phyloP scores from a whole-genome alignment of 139 green algal species.

The Bryopsis sp. region DNA sequence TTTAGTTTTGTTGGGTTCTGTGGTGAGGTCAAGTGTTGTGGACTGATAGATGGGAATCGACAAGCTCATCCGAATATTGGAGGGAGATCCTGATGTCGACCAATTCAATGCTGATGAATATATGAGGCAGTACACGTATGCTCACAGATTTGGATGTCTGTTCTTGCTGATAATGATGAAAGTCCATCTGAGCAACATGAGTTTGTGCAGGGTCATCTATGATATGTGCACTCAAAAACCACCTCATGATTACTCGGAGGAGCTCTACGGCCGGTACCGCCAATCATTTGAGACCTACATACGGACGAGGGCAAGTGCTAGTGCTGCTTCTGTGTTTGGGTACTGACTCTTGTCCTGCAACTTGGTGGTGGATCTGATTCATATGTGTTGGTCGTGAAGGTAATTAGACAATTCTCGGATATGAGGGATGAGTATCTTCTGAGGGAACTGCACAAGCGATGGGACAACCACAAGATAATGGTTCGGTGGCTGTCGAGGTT shows the following conservation, averaged over 20 bases:
- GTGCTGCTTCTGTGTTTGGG: background rate
- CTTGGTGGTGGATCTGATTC: too few relatives aligned
- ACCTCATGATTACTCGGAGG: constrained; percentile 92
- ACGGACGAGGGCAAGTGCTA: constrained; percentile 25
- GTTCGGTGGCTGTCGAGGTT: constrained; percentile 94
- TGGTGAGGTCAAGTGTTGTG: background rate
- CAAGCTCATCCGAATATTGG: constrained; percentile 89
- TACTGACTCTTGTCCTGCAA: background rate
- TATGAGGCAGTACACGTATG: constrained; percentile 94
- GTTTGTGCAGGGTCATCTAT: constrained; percentile 78
- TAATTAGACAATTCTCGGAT: constrained; percentile 71
- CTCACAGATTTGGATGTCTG: background rate
- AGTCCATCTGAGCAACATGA: constrained; percentile 22
- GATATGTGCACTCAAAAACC: constrained; percentile 99
- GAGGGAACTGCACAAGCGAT: constrained; percentile 77
- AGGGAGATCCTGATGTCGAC: constrained; percentile 57
- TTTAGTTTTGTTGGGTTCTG: background rate
- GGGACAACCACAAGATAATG: constrained; percentile 99
- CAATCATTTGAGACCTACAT: constrained; percentile 94
- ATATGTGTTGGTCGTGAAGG: constrained; percentile 30
- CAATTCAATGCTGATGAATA: constrained; percentile 93
- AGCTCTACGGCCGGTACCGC: constrained; percentile 89
- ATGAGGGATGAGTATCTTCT: constrained; percentile 86
- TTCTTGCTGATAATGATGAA: constrained; percentile 6
- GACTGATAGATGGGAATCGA: constrained; percentile 72